Evolutionary conservation across 2,329 filamentous ascomycete species (phyloP).

Genomic region (Aschersonia sp.): DNA sequence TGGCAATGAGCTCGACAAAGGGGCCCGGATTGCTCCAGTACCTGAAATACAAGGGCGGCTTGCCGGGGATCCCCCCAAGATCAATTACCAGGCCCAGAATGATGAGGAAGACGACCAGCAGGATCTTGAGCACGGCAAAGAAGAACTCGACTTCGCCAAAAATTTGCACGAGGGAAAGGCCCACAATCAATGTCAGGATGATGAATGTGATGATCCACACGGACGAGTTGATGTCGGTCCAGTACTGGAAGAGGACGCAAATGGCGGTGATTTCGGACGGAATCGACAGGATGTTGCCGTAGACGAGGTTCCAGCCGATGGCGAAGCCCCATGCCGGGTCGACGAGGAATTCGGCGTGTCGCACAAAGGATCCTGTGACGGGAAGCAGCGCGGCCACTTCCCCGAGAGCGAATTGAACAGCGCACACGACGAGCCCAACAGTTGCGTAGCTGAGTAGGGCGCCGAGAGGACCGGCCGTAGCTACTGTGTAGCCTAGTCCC

Average conservation of each 20-base stretch:
- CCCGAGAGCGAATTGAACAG: slow-evolving; percentile 43
- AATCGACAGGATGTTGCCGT: slow-evolving; percentile 38
- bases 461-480: slow-evolving; percentile 31
- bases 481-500: slow-evolving; percentile 38
- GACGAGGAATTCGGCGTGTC: slow-evolving; percentile 44
- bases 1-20: slow-evolving; percentile 49
- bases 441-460: slow-evolving; percentile 38
- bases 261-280: slow-evolving; percentile 48
- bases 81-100: slow-evolving; percentile 48
- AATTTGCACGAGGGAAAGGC: slow-evolving; percentile 41
- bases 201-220: slow-evolving; percentile 36
- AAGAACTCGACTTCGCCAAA: slow-evolving; percentile 44
- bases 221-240: slow-evolving; percentile 40
- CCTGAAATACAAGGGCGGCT: slow-evolving; percentile 45
- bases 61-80: slow-evolving; percentile 44
- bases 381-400: slow-evolving; percentile 46
- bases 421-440: slow-evolving; percentile 39
- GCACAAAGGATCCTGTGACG: slow-evolving; percentile 47
- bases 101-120: slow-evolving; percentile 46
- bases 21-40: slow-evolving; percentile 58
- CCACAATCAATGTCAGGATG: slow-evolving; percentile 37
- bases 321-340: slow-evolving; percentile 45
- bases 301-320: slow-evolving; percentile 38
- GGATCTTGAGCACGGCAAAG: slow-evolving; percentile 39
- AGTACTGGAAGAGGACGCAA: slow-evolving; percentile 47